Evolutionary conservation across 2,329 filamentous ascomycete species (phyloP).

Genomic region (Botrytis fabae): DNA sequence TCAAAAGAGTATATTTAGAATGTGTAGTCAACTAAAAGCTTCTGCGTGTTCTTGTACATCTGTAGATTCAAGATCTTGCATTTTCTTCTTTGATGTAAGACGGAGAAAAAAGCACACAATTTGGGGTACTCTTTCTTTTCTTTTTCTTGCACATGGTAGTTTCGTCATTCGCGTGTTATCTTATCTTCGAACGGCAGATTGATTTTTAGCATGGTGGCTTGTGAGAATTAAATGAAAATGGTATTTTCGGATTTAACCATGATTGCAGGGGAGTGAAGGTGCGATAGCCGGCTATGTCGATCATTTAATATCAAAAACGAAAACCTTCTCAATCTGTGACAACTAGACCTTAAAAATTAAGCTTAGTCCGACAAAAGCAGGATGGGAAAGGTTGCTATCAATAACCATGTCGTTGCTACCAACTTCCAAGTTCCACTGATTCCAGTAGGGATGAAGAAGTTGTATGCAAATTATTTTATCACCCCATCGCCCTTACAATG

Average conservation of each 20-base stretch:
- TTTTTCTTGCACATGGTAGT: neutral
- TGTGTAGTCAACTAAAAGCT: neutral
- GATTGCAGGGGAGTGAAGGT: neutral
- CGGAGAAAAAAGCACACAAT: neutral
- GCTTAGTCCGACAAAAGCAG: neutral
- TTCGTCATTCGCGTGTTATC: neutral
- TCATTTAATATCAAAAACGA: neutral
- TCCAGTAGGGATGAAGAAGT: neutral
- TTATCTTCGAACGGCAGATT: neutral
- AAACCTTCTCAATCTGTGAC: neutral
- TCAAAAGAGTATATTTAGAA: neutral
- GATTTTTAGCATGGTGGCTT: neutral
- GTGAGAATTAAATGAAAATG: neutral
- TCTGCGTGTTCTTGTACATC: neutral
- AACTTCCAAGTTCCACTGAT: neutral
- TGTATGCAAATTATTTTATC: neutral
- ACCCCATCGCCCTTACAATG: neutral
- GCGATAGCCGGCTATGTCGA: neutral
- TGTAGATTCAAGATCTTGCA: neutral
- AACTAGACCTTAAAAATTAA: neutral
- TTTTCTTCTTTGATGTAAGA: neutral
- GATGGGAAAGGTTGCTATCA: neutral
- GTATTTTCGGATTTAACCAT: neutral
- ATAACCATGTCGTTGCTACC: neutral
- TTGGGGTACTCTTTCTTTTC: neutral